Evolutionary conservation across 2,329 filamentous ascomycete genomes (phyloP), one percentile per base, ranked within the genome.

Genomic region (Ophiostoma ulmi): DNA sequence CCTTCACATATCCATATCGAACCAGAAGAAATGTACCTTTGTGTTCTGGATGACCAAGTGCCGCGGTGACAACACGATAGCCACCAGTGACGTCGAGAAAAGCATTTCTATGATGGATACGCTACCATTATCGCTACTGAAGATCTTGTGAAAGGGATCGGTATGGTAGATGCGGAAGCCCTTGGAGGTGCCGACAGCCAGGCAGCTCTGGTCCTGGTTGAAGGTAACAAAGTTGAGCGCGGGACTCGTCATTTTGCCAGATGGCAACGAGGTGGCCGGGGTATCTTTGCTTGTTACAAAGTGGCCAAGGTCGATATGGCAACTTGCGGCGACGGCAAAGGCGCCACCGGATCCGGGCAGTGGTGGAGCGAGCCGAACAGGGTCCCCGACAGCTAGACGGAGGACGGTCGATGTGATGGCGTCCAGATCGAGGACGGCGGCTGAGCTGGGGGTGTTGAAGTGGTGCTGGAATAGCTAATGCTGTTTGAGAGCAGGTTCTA

Each of bases 41-140:
- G 95, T 99, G 80, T 99, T 99, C 77, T 97, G 94, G 77, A 99
- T 98, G 75, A 97, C 92, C 70, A 99, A 84, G 72, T 97, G 91
- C 70, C 95, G 87, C 5, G 95, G 95, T 26, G 95, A 97, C 61
- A 97, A 85, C 73, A 97, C 94, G 70, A 98, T 86, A 69, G 95
- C 95, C 71, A 99, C 94, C 48, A 99, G 87, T 2, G 95, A 98
- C 41, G 95, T 98, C 41, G 94, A 97, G 81, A 99, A 99, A 74
- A 99, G 88, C 94, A 98, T 98, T 83, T 99, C 95, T 77, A 98
- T 90, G 74, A 97, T 93, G 66, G 93, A 91, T 70, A 99, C 94
- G 80, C 98, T 97, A 72, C 92, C 93, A 78, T 98, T 93, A 78
- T 94, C 92, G 77, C 92, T 95, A 79, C 94, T 94, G 80, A 95